Evolutionary conservation across 2,329 filamentous ascomycete genomes (phyloP), one percentile per base, ranked within the genome.

Genomic region (Hypoxylon sp.): DNA sequence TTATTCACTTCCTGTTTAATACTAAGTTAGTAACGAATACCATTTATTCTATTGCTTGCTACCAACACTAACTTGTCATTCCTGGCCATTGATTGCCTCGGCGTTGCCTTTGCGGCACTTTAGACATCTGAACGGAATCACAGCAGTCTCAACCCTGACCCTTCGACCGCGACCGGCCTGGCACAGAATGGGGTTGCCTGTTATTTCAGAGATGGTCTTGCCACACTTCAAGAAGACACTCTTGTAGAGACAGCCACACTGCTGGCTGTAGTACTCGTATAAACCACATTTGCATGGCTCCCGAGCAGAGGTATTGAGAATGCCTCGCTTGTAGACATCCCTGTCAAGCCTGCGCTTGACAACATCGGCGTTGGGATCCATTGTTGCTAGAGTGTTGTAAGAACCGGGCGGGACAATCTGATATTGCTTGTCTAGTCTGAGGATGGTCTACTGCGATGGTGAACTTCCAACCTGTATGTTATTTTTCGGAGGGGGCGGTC

Each of bases 161-260:
- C 10, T 19, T 19, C 62, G 50, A 17, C 32, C 1, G 6, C 13
- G 44, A 21, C 62, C 62, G 6, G 44, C 19, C 0, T 6, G 3
- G 24, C 62, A 65, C 15, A 65, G 46, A 17, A 61, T 42, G 1
- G 19, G 2, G 1, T 24, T 3, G 17, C 56, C 56, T 27, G 55
- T 60, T 19, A 56, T 61, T 3, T 8, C 5, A 3, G 62, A 65
- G 19, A 3, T 3, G 3, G 35, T 52, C 2, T 29, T 48, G 24
- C 62, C 62, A 17, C 62, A 65, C 29, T 65, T 65, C 17, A 65
- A 31, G 13, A 44, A 27, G 17, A 61, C 46, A 15, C 19, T 52
- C 62, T 61, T 65, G 46, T 61, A 65, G 6, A 52, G 2, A 39
- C 46, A 51, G 8, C 57, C 57, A n/a, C 62, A 65, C 27, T 56